Evolutionary conservation across 23 red algal genomes (phyloP), one percentile per base, ranked within the genome.

Genomic region (Porphyridium purpureum): DNA sequence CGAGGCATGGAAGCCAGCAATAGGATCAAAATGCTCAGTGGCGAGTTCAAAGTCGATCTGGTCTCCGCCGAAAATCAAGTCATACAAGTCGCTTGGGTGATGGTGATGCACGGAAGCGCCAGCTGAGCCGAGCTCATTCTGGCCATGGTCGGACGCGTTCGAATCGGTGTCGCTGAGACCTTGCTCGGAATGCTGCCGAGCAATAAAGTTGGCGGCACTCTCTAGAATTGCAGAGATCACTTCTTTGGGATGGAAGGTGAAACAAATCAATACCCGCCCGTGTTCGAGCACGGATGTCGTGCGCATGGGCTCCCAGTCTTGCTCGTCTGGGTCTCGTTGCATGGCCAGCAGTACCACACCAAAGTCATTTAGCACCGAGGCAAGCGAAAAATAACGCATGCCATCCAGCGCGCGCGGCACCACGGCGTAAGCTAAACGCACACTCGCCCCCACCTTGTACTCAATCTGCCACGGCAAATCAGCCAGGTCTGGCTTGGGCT

Each of bases 341-440:
- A 66, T 41, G 50, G 75, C 75, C 23, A 81, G 35, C 2, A 81
- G 57, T 15, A 72, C 36, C 11, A 82, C 59, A 15, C 76, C 76
- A 17, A 59, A 69, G 31, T 82, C 76, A 32, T 82, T 71, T 58
- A 82, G 68, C 44, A 70, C 61, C 25, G 72, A 29, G 38, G 76
- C 76, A 9, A 82, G 58, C 6, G 70, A 64, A 20, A 58, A 14
- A 44, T 71, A 69, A 47, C 41, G 35, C 27, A 42, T 49, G 64
- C 59, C 63, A 24, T 46, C 53, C 24, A 82, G 64, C 29, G 53
- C 32, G 64, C 64, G 46, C 14, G 76, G 76, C 33, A 82, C 35
- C 3, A 55, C 69, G 11, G 63, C 52, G 47, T 69, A 82, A 27
- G 58, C 76, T 36, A 82, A 82, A 44, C 64, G 76, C 30, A 64